phyloP scores from a whole-genome alignment of 2,329 filamentous ascomycete genomes.

The Amauroascus verrucosus region DNA sequence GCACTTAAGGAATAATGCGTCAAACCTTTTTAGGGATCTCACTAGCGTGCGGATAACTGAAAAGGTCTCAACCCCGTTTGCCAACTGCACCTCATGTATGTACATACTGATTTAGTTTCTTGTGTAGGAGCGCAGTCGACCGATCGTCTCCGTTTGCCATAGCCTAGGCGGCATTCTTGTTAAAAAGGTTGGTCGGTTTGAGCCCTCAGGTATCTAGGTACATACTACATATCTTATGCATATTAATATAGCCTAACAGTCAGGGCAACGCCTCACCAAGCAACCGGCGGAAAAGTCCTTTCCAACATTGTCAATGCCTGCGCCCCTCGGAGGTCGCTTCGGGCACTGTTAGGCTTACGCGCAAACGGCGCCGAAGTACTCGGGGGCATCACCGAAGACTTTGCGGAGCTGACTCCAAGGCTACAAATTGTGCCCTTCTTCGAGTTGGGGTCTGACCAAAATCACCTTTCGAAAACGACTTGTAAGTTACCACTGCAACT shows the following conservation, averaged over 20 bases:
- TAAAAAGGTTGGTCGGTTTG: conserved; percentile 26
- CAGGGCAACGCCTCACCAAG: conserved; percentile 24
- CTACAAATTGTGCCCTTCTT: conserved; percentile 13
- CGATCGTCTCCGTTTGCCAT: conserved; percentile 34
- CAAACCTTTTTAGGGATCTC: not conserved
- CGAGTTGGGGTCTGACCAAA: conserved; percentile 5
- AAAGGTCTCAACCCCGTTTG: too few relatives aligned
- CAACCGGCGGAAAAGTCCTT: not conserved
- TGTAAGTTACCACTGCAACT: not conserved
- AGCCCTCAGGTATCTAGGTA: too few relatives aligned
- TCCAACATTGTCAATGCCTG: not conserved
- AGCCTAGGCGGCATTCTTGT: conserved; percentile 30
- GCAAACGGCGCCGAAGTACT: conserved; percentile 36
- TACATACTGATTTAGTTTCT: too few relatives aligned
- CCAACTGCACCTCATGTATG: too few relatives aligned
- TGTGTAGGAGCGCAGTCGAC: conserved; percentile 14
- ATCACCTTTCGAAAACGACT: not conserved
- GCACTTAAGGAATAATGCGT: not conserved
- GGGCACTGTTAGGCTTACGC: conserved; percentile 26
- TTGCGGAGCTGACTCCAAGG: conserved; percentile 14
- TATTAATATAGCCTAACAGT: not conserved
- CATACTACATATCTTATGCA: too few relatives aligned
- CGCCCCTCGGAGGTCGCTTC: not conserved
- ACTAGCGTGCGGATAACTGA: not conserved
- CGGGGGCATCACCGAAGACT: conserved; percentile 33